phyloP scores from a whole-genome alignment of 2,329 filamentous ascomycete species.

The Aureobasidium sp. region DNA sequence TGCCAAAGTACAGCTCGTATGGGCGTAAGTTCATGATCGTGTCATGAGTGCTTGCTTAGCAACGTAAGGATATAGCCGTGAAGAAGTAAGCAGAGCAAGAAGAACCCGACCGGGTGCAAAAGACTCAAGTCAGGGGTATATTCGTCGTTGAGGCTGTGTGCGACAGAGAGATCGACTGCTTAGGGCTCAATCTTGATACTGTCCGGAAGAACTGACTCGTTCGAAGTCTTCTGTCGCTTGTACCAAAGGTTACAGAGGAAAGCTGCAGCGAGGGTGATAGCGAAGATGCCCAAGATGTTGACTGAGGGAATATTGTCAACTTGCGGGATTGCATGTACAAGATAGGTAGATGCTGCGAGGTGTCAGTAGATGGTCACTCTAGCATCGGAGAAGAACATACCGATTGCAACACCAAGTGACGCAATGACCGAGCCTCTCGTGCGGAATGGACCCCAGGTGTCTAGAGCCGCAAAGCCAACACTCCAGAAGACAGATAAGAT shows the following conservation, averaged over 20 bases:
- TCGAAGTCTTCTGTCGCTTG: conserved; percentile 7
- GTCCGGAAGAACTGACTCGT: neutral
- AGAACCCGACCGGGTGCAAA: too few relatives aligned
- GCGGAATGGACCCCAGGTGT: conserved; percentile 16
- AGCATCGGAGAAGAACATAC: neutral
- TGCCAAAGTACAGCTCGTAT: neutral
- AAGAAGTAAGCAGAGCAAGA: neutral
- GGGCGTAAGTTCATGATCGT: conserved; percentile 9
- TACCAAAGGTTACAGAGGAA: conserved; percentile 12
- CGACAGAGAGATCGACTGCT: neutral
- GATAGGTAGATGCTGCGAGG: neutral
- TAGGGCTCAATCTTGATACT: neutral
- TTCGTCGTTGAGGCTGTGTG: neutral
- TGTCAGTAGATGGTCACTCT: neutral
- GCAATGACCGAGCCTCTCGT: conserved; percentile 2
- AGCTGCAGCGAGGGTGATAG: neutral
- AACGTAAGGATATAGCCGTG: neutral
- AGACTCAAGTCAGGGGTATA: too few relatives aligned
- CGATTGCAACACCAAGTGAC: neutral
- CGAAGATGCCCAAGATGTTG: conserved; percentile 6
- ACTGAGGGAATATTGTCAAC: neutral
- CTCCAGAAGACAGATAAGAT: conserved; percentile 5
- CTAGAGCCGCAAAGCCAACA: conserved; percentile 5
- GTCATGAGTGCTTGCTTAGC: neutral
- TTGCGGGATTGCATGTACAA: neutral